Conservation (phyloP, 2,329 filamentous ascomycete species). For the Falciphora oryzae region DNA sequence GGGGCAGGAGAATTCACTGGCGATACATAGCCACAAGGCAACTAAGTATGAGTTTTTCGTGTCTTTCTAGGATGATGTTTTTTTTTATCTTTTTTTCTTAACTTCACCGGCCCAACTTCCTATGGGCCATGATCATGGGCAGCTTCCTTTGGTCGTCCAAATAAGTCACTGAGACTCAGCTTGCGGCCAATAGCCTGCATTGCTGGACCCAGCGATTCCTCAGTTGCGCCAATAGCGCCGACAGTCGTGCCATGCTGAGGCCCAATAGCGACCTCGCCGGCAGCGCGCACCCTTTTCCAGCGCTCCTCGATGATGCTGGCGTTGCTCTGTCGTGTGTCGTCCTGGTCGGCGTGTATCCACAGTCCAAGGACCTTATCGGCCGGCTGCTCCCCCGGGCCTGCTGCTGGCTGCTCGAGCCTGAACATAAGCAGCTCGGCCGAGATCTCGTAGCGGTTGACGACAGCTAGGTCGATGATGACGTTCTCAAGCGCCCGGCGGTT, state of each 20-base stretch:
- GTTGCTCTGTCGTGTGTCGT: slow-evolving; percentile 19
- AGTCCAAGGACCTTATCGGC: slow-evolving; percentile 40
- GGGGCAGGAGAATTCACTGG: too few relatives aligned
- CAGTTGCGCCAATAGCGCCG: not conserved
- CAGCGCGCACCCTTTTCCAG: slow-evolving; percentile 27
- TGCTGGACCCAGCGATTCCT: slow-evolving; percentile 28
- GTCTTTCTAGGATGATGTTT: not conserved
- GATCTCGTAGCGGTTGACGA: slow-evolving; percentile 59
- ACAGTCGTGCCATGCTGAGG: not conserved
- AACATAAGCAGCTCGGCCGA: slow-evolving; percentile 49
- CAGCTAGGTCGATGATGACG: slow-evolving; percentile 58
- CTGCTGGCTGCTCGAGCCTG: slow-evolving; percentile 28
- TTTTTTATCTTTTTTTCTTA: not conserved
- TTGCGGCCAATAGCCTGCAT: slow-evolving; percentile 39
- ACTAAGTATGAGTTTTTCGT: too few relatives aligned
- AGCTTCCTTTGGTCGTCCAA: slow-evolving; percentile 22
- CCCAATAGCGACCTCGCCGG: slow-evolving; percentile 10
- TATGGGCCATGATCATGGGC: not conserved
- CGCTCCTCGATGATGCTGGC: slow-evolving; percentile 32
- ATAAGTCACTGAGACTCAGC: slow-evolving; percentile 40
- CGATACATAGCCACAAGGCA: too few relatives aligned
- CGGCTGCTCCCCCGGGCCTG: slow-evolving; percentile 25
- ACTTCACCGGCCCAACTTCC: not conserved
- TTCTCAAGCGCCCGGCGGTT: slow-evolving; percentile 69
- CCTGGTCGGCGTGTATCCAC: slow-evolving; percentile 40